Percentiles rank a stretch among this genome's conserved stretches.
These are phyloP conservation scores for Phaeoacremonium minimum DNA, from an alignment of 2,329 filamentous ascomycete species.

Conservation along the genomic window DNA sequence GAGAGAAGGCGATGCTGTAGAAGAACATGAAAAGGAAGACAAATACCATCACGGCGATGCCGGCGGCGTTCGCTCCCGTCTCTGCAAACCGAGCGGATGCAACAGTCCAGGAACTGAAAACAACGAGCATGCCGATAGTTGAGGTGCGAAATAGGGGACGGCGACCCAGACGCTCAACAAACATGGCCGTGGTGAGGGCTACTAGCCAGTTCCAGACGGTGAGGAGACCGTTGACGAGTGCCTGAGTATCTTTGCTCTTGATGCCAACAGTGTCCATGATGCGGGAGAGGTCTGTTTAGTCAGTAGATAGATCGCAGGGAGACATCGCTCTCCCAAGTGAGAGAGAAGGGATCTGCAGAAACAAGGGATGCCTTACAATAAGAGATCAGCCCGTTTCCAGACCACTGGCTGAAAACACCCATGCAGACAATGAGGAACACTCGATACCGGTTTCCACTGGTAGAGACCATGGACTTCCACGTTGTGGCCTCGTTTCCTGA, in stretches of 20 bases:
- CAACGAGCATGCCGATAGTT: conserved; percentile 20
- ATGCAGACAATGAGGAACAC: conserved; percentile 21
- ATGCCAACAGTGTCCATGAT: conserved; percentile 25
- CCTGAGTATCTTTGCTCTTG: conserved; percentile 18
- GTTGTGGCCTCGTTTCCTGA: conserved; percentile 34
- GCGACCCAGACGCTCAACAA: conserved; percentile 10
- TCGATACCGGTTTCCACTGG: conserved; percentile 20
- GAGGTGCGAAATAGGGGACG: conserved; percentile 17
- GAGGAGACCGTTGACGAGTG: conserved; percentile 21
- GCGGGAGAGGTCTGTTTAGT: conserved; percentile 49
- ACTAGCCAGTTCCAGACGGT: conserved; percentile 20
- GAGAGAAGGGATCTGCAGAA: too few species aligned
- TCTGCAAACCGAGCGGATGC: conserved; percentile 24
- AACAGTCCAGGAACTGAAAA: conserved; percentile 29
- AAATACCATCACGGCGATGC: conserved; percentile 25
- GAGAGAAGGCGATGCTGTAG: conserved; percentile 52
- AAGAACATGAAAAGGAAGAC: conserved; percentile 34
- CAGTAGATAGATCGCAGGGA: conserved; percentile 59
- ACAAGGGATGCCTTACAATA: conserved; percentile 37
- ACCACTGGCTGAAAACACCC: conserved; percentile 23
- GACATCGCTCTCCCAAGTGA: too few species aligned
- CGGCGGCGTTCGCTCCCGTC: conserved; percentile 20
- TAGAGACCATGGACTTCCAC: conserved; percentile 43
- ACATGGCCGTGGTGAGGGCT: conserved; percentile 8
- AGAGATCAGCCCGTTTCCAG: conserved; percentile 10